Percentiles rank a stretch among this genome's conserved stretches.
Evolutionary conservation across 2,329 filamentous ascomycete genomes (phyloP).

Genomic region (Epichloe typhina): DNA sequence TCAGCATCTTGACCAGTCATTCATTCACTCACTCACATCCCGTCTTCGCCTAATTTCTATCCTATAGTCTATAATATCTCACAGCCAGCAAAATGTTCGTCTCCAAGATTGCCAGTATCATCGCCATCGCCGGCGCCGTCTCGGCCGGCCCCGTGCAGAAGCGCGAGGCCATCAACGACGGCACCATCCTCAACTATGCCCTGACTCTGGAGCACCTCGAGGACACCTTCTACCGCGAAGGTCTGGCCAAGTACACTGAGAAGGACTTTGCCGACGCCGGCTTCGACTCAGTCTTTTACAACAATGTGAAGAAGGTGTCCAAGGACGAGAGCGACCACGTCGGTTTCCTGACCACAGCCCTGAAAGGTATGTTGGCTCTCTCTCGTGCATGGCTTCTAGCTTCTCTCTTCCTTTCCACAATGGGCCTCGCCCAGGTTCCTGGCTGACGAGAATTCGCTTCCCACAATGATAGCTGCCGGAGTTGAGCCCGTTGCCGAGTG

Average conservation of each 20-base stretch:
- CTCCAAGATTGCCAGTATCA: slow-evolving; percentile 7
- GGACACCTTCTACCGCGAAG: slow-evolving; percentile 48
- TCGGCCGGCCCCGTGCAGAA: slow-evolving; percentile 9
- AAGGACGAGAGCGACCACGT: slow-evolving; percentile 45
- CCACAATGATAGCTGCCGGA: slow-evolving; percentile 17
- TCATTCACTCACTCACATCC: too few relatives aligned
- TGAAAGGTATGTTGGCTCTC: slow-evolving; percentile 12
- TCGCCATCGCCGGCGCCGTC: slow-evolving; percentile 7
- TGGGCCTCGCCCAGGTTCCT: too few relatives aligned
- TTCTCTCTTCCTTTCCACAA: too few relatives aligned
- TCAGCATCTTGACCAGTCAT: too few relatives aligned
- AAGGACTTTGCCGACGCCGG: slow-evolving; percentile 39
- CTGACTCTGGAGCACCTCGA: slow-evolving; percentile 44
- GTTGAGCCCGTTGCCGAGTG: slow-evolving; percentile 38
- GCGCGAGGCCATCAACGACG: slow-evolving; percentile 9
- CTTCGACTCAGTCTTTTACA: slow-evolving; percentile 38
- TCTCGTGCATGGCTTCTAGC: too few relatives aligned
- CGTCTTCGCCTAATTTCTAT: too few relatives aligned
- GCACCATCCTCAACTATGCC: slow-evolving; percentile 32
- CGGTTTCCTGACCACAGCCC: slow-evolving; percentile 34
- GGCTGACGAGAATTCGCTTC: too few relatives aligned
- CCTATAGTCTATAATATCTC: neutral
- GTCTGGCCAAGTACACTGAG: slow-evolving; percentile 42
- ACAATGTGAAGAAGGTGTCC: slow-evolving; percentile 41
- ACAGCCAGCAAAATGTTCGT: slow-evolving; percentile 6